Base-by-base conservation (phyloP, 164 flowering plant genomes). In the Chimonanthus salicifolius region DNA sequence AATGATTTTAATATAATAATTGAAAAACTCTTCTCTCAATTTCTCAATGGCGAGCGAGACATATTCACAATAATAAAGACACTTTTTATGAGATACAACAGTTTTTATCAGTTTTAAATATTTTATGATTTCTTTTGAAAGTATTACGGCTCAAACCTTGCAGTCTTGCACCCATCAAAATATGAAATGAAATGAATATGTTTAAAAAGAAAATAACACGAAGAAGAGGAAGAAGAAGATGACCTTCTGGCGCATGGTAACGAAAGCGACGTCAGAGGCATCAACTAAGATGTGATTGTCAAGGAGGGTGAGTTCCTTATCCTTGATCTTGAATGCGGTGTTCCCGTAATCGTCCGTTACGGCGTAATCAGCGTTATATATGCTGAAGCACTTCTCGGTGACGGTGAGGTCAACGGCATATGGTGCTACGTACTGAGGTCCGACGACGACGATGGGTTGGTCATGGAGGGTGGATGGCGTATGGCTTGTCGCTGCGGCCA, bases 271-370 rank as follows among this genome's bases (percentile, higher is more conserved):
- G 9, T 88, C 89, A 48, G 84, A 75, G 43, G 82, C 86, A 20
- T 90, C 91, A 20, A 84, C 68, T 44, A 87, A 72, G 43, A 79
- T 72, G 1, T 85, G 84, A 1, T 75, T 81, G n/a, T 84, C 86
- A n/a, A 74, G 88, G 48, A 88, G 65, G 74, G 77, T 82, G 8
- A 81, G 45, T 3, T 78, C 9, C 4, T 67, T 20, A 2, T 84
- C 91, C 62, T 85, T 84, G n/a, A 88, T 83, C 64, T 74, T 83
- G 81, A 90, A 87, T 13, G 88, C 48, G 71, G 81, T 16, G 76
- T 75, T 83, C 20, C 85, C 88, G 58, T 86, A 83, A 6, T 63
- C 66, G 71, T 90, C 93, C 0, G 83, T 80, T 43, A 88, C 83
- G 4, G 54, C 81, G 18, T 89, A 89, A 71, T 71, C 82, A 5